Evolutionary conservation across 2,329 filamentous ascomycete species (phyloP).

Genomic region (Ophiobolus disseminans): DNA sequence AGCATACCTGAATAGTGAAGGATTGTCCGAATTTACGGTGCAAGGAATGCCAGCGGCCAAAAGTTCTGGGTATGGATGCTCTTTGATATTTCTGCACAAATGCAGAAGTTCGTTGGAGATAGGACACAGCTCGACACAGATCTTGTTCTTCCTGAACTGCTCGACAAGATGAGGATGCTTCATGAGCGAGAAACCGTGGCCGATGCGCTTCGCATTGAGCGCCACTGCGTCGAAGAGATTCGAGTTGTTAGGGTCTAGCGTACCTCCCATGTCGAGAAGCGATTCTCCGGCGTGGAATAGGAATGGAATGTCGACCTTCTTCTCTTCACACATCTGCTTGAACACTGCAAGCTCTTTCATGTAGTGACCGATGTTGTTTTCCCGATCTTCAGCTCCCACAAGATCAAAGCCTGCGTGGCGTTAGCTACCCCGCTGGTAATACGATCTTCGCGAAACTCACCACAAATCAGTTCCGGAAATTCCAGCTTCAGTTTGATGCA

Average conservation of each 20-base stretch:
- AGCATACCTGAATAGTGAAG: slow-evolving; percentile 73
- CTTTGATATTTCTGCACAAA: slow-evolving; percentile 68
- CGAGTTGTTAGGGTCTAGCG: slow-evolving; percentile 62
- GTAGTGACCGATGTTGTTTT: slow-evolving; percentile 64
- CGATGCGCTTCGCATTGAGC: slow-evolving; percentile 72
- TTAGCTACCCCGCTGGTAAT: background rate
- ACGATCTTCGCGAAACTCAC: slow-evolving; percentile 51
- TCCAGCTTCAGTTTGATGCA: slow-evolving; percentile 66
- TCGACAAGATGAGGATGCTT: slow-evolving; percentile 70
- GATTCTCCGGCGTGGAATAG: slow-evolving; percentile 81
- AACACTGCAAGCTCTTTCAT: slow-evolving; percentile 67
- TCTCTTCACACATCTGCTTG: slow-evolving; percentile 57
- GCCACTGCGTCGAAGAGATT: slow-evolving; percentile 74
- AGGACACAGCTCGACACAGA: slow-evolving; percentile 78
- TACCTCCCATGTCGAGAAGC: slow-evolving; percentile 66
- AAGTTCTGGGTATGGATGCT: slow-evolving; percentile 72
- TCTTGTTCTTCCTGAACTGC: slow-evolving; percentile 60
- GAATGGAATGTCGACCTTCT: slow-evolving; percentile 68
- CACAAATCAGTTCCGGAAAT: slow-evolving; percentile 68
- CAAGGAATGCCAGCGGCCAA: slow-evolving; percentile 77
- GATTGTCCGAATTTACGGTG: slow-evolving; percentile 77
- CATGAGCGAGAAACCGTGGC: slow-evolving; percentile 74
- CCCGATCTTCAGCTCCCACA: slow-evolving; percentile 70
- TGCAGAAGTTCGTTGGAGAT: slow-evolving; percentile 80
- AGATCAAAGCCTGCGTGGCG: slow-evolving; percentile 68